Evolutionary conservation across 192 early-diverging fungal species (phyloP), one percentile per base, ranked within the genome.

Genomic region (Phycomyces blakesleeanus): DNA sequence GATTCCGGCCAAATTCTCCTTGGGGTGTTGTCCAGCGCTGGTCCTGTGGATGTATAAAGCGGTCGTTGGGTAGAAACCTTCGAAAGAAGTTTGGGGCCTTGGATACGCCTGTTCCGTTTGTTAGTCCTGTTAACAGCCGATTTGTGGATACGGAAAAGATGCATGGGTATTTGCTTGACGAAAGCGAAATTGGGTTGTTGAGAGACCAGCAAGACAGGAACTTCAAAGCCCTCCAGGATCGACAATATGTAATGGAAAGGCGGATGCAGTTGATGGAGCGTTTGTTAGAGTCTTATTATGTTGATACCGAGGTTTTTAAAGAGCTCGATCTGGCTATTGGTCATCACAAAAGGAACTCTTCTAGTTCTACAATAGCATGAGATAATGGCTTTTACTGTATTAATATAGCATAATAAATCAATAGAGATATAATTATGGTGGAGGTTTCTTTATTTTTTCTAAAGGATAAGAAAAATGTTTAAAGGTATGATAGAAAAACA

Each of bases 251-350:
- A 41, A 53, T 64, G 9, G 62, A 64, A 11, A 40, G 55, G 24
- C 1, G 51, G 5, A 34, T 64, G 38, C 62, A 63, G 26, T 25
- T 54, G 27, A 22, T 55, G 38, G 62, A 63, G 55, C 15, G 21
- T 5, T 18, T 63, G 7, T 63, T 63, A 22, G 42, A 47, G 39
- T 22, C 62, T n/a, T 63, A 63, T 39, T 63, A 63, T 63, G 39
- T 63, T 29, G 52, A 63, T 27, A 51, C 54, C n/a, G 62, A 63
- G 27, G 40, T 63, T 16, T 63, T 55, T 8, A 24, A 5, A 14
- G 16, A 55, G 29, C 27, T 55, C 7, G 7, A 7, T 34, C 3
- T 34, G 29, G 29, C 29, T 34, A 34, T 34, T 34, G 29, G 7
- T 7, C 29, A 34, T 34, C 29, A 34, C 29, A 34, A 34, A 34